Conservation (phyloP, 208 protist species). For the Trypanosoma rangeli region DNA sequence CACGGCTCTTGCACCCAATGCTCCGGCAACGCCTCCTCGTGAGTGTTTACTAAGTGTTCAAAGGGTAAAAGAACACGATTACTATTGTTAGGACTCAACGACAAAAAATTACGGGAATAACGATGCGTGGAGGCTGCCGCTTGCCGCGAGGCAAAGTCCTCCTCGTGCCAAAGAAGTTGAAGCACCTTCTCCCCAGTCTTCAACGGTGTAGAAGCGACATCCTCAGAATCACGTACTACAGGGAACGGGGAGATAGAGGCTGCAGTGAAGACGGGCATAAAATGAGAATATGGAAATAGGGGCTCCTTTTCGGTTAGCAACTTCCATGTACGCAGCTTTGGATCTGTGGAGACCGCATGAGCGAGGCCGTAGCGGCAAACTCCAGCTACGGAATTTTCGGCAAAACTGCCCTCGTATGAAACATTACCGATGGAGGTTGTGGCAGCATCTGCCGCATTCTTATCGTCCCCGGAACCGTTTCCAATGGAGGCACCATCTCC, state of each 20-base stretch:
- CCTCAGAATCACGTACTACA: neutral
- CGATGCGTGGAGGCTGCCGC: neutral
- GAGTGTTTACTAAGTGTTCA: constrained; percentile 30
- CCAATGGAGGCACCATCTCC: neutral
- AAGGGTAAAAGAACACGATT: constrained; percentile 32
- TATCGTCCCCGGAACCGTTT: neutral
- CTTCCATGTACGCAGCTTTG: constrained; percentile 31
- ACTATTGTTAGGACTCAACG: neutral
- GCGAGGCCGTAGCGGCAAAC: constrained; percentile 35
- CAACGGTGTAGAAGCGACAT: neutral
- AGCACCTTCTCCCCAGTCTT: neutral
- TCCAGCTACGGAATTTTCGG: neutral
- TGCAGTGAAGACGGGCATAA: constrained; percentile 32
- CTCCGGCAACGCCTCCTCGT: constrained; percentile 4
- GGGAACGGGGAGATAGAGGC: constrained; percentile 16
- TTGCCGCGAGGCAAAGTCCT: neutral
- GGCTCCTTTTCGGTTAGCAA: constrained; percentile 33
- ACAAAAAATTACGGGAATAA: neutral
- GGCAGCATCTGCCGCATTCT: neutral
- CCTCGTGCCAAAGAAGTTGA: constrained; percentile 31
- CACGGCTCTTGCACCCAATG: constrained; percentile 28
- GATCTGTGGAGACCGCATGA: constrained; percentile 35
- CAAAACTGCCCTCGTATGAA: constrained; percentile 3
- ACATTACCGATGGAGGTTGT: neutral
- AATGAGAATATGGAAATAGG: constrained; percentile 15